Evolutionary conservation across 257 asterid genomes (phyloP), one percentile per base, ranked within the genome.

Genomic region (Solanum virginianum): DNA sequence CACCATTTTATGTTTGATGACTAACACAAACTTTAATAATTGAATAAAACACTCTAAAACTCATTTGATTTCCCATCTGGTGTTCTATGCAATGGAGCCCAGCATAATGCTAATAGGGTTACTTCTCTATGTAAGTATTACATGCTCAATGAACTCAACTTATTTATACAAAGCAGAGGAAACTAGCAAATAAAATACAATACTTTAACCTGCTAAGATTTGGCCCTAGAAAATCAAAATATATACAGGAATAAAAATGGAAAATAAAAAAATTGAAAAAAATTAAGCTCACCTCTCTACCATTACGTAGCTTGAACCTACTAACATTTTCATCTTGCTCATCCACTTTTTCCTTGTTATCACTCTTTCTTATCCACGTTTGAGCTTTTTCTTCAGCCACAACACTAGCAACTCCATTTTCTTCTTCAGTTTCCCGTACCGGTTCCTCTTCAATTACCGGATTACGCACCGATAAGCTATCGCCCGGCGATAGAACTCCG

Each of bases 291-390:
- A 95, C 99, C 98, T 97, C 97, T 84, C 93, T 91, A 69, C 97
- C 98, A 86, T 95, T 92, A 65, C 92, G 89, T 66, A 92, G 87
- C 80, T 90, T 96, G 89, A 90, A 96, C 79, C 97, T 91, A 82
- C 86, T 86, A 80, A 89, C 85, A 13, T 83, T 83, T 63, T 87
- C 92, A 20, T 71, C 87, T 39, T 89, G 89, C 55, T 84, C 90
- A 12, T 62, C 86, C 53, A 29, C 86, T 81, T 84, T 87, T 80
- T 29, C 80, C 85, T 83, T 63, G 49, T 88, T 83, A 36, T 86
- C 88, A 47, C 70, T 80, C 13, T 85, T 89, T 56, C 82, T 89
- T 59, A 84, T 57, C 86, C 83, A 85, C 60, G 45, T 88, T 69
- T 53, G 81, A 36, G 85, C 84, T 17, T 84, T 63, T 85, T 88